Evolutionary conservation across 1,284 basidiomycete species (phyloP).

Genomic region (Irpex sp.): DNA sequence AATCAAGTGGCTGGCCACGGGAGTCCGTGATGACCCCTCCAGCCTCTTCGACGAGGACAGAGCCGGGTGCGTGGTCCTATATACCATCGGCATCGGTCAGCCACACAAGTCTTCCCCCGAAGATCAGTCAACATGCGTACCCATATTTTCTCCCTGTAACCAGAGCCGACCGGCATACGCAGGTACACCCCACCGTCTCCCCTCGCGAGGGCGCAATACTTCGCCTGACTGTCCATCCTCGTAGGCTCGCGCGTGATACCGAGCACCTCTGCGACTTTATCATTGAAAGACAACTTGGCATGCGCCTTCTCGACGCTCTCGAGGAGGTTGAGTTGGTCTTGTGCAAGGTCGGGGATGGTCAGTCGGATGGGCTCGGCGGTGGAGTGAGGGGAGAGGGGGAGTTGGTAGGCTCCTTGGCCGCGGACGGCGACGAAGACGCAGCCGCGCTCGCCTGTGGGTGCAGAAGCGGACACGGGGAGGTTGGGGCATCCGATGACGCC

Average conservation of each 20-base stretch:
- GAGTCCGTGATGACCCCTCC: constrained; percentile 88
- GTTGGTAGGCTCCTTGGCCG: constrained; percentile 81
- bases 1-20: constrained; percentile 77
- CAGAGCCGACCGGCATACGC: constrained; percentile 76
- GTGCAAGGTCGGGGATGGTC: constrained; percentile 41
- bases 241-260: constrained; percentile 65
- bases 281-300: constrained; percentile 83
- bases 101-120: not conserved
- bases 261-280: constrained; percentile 68
- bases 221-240: constrained; percentile 98
- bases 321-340: constrained; percentile 66
- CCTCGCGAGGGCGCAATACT: constrained; percentile 86
- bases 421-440: constrained; percentile 82
- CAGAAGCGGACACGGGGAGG: constrained; percentile 60
- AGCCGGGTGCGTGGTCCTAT: constrained; percentile 90
- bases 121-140: constrained; percentile 45
- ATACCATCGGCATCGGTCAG: not conserved
- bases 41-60: constrained; percentile 84
- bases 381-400: constrained; percentile 29
- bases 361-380: constrained; percentile 39
- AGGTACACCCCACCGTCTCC: constrained; percentile 91
- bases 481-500: constrained; percentile 97
- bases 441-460: constrained; percentile 64
- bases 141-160: constrained; percentile 39
- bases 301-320: constrained; percentile 95